Base-by-base conservation (phyloP, 495 filamentous ascomycete genomes). In the Penicillium fimorum region DNA sequence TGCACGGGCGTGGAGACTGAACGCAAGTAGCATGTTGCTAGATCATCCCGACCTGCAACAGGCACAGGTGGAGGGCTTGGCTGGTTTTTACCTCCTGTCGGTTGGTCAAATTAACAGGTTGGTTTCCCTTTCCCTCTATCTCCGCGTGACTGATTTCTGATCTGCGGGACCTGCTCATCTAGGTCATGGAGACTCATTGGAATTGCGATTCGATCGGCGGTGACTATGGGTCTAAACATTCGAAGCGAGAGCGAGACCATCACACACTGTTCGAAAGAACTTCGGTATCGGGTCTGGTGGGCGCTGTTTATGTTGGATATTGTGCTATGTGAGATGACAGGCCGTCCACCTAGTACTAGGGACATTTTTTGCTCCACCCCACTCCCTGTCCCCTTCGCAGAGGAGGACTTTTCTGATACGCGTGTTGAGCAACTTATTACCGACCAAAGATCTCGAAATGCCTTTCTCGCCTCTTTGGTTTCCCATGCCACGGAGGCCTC, bases 261-360 rank as follows among this genome's bases (percentile, higher is more conserved):
- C 24, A 57, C 63, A 15, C 73, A 80, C 35, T 55, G 70, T 12
- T 79, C 84, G 5, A 83, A 79, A 51, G 74, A 76, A 45, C 69
- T 64, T 42, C 68, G 72, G 13, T 75, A 73, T 48, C 61, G 71
- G 20, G 67, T 73, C 13, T 76, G 74, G 73, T 76, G 84, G 80
- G 78, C 83, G 6, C 50, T 88, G 3, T 84, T 82, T 54, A 74
- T 74, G n/a, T 64, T 87, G 22, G 85, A 88, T 54, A 76, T 78
- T 20, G 59, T 73, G 17, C 72, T 87, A 11, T 78, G 75, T 58
- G 75, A 79, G 40, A 83, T 85, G 67, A 87, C 82, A 25, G 85
- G 85, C 2, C 79, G 85, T 18, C 81, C 83, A 3, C 79, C 75
- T 17, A 79, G 72, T 54, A 79, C 81, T 42, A 71, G 69, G 17